Evolutionary conservation across 1,284 basidiomycete genomes (phyloP).

Genomic region (Rhodofomes roseus): DNA sequence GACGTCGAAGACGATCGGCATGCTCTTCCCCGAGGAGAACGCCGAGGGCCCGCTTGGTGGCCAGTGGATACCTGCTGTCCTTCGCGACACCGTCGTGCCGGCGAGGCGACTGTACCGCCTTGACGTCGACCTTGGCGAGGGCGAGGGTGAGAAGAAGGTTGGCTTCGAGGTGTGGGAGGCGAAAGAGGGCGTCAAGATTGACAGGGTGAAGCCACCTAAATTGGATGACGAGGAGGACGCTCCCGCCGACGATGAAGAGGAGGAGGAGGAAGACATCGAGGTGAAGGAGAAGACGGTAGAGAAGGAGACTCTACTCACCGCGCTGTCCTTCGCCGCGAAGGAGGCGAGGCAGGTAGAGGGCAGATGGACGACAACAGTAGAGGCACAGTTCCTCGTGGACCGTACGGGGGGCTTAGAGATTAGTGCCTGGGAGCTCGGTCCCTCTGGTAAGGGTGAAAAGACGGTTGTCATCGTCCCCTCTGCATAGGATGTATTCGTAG

Average conservation of each 20-base stretch:
- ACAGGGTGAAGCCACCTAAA: constrained; percentile 54
- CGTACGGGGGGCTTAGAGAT: constrained; percentile 50
- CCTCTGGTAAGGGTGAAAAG: constrained; percentile 33
- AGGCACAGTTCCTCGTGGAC: constrained; percentile 62
- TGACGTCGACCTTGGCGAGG: constrained; percentile 60
- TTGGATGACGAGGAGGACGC: constrained; percentile 40
- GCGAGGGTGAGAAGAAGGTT: constrained; percentile 44
- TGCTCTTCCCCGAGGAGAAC: constrained; percentile 69
- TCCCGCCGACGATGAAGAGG: constrained; percentile 50
- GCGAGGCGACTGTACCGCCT: constrained; percentile 70
- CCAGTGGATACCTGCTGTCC: constrained; percentile 64
- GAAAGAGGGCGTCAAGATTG: constrained; percentile 74
- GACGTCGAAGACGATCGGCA: constrained; percentile 71
- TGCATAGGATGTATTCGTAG: constrained; percentile 5
- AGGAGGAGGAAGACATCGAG: constrained; percentile 46
- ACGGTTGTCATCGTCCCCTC: constrained; percentile 21
- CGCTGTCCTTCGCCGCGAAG: constrained; percentile 48
- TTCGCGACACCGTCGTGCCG: constrained; percentile 78
- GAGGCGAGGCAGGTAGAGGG: constrained; percentile 46
- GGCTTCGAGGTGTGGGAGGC: constrained; percentile 89
- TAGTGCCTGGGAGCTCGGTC: constrained; percentile 43
- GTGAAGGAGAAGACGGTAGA: constrained; percentile 65
- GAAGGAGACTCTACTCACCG: constrained; percentile 59
- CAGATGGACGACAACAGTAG: constrained; percentile 49
- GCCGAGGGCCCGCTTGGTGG: constrained; percentile 49